Evolutionary conservation across 2,329 filamentous ascomycete genomes (phyloP).

Genomic region (Cladophialophora psammophila): DNA sequence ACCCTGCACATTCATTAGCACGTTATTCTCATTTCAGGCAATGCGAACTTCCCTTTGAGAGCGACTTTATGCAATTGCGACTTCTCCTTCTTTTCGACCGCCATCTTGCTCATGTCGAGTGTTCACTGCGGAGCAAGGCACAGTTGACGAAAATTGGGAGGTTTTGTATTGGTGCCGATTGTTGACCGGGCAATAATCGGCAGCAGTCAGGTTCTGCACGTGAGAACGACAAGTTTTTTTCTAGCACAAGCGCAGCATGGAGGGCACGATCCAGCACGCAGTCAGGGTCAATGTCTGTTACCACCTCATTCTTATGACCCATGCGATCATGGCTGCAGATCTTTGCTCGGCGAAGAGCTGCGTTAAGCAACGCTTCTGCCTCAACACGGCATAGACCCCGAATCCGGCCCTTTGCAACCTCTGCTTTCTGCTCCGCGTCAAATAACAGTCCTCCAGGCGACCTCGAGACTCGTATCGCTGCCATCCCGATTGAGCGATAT

Average conservation of each 20-base stretch:
- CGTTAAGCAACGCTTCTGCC: conserved; percentile 34
- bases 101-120: conserved; percentile 38
- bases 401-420: conserved; percentile 44
- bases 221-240: neutral
- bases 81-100: conserved; percentile 63
- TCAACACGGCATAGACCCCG: conserved; percentile 14
- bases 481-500: conserved; percentile 61
- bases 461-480: conserved; percentile 64
- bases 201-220: neutral
- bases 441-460: conserved; percentile 50
- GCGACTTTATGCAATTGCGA: conserved; percentile 95
- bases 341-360: conserved; percentile 41
- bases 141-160: conserved; percentile 7
- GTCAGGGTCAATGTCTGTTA: conserved; percentile 9
- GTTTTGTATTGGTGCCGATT: conserved; percentile 27
- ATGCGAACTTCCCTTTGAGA: conserved; percentile 56
- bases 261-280: neutral
- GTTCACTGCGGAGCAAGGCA: conserved; percentile 8
- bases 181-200: conserved; percentile 32
- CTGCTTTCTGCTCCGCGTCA: conserved; percentile 41
- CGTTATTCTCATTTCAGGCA: conserved; percentile 4
- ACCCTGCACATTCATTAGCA: conserved; percentile 56
- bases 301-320: conserved; percentile 26
- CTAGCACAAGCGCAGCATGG: neutral
- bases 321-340: conserved; percentile 42